Evolutionary conservation across 2,329 filamentous ascomycete genomes (phyloP), one percentile per base, ranked within the genome.

Genomic region (Diaporthe nobilis): DNA sequence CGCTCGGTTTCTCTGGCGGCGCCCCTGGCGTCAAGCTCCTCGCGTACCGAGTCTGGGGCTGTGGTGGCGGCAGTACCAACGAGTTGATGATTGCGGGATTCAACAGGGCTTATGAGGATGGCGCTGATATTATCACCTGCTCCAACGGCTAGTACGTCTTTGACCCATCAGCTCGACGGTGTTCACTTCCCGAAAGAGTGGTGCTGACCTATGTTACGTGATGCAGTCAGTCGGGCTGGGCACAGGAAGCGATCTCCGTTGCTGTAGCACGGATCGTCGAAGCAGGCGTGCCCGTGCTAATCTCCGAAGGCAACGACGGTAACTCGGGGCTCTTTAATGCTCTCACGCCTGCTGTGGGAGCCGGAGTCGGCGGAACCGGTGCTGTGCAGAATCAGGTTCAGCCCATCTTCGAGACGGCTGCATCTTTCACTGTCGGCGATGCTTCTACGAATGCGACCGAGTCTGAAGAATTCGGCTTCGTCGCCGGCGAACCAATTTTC

Each of bases 11-110:
- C 74, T 80, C 81, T 72, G 83, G 83, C 42, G 83, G 82, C 60
- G 82, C 81, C 5, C 83, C 81, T 9, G 80, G 81, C 72, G 83
- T 82, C 9, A 83, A 80, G 17, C 77, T 85, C 7, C 81, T 81
- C 28, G 79, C 80, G 25, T 84, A 85, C 76, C 78, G 81, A 65
- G 81, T 82, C 13, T 82, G 83, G 44, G 71, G 71, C 20, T 67
- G 71, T n/a, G 58, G 71, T 22, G 71, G 58, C n/a, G 71, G 71
- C 12, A 67, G 39, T 5, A 51, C 44, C 55, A 61, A 73, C n/a
- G 71, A 73, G 34, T 44, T 73, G 44, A 73, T 73, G 58, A 61
- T 73, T 25, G 57, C 53, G 39, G 71, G 53, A 31, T 73, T 73
- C 57, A 58, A 61, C n/a, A 68, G 44, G 31, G 63, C 63, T 39